These are phyloP conservation scores for Lophium mytilinum DNA, from an alignment of 495 filamentous ascomycete species.

Conservation along the genomic window DNA sequence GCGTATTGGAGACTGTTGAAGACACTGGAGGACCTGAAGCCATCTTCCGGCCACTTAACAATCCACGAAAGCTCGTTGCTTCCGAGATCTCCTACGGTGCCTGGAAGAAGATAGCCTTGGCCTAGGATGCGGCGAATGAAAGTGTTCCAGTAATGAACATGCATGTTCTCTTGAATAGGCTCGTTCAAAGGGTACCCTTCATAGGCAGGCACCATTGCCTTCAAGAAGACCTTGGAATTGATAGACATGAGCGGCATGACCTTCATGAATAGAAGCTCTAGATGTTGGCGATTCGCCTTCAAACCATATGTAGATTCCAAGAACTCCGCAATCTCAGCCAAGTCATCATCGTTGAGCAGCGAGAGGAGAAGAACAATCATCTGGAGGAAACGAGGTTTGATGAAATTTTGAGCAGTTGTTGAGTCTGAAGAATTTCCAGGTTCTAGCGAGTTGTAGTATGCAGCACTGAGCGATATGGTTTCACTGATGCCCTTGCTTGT, in stretches of 20 bases:
- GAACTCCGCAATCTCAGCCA: slow-evolving; percentile 28
- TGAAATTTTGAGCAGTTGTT: slow-evolving; percentile 22
- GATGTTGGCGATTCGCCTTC: slow-evolving; percentile 24
- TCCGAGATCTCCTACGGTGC: slow-evolving; percentile 22
- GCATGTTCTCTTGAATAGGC: slow-evolving; percentile 5
- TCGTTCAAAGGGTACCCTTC: slow-evolving; percentile 23
- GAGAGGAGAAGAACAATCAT: slow-evolving; percentile 35
- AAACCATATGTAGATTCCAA: slow-evolving; percentile 31
- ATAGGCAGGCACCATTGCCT: slow-evolving; percentile 27
- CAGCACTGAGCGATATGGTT: slow-evolving; percentile 30
- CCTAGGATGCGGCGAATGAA: slow-evolving; percentile 25
- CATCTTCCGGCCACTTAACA: slow-evolving; percentile 33
- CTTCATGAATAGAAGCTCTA: slow-evolving; percentile 32
- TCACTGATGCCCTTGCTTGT: slow-evolving; percentile 34
- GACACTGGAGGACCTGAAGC: slow-evolving; percentile 28
- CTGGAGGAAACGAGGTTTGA: slow-evolving; percentile 34
- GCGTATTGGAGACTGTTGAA: slow-evolving; percentile 31
- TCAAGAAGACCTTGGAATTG: slow-evolving; percentile 34
- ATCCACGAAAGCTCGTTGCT: slow-evolving; percentile 27
- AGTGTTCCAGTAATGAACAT: slow-evolving; percentile 27
- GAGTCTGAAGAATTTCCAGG: slow-evolving; percentile 2
- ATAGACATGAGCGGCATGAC: slow-evolving; percentile 32
- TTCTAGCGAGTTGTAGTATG: slow-evolving; percentile 33
- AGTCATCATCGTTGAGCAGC: slow-evolving; percentile 32
- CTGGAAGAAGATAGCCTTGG: slow-evolving; percentile 30